These are phyloP conservation scores for Fusarium lyarnte DNA, from an alignment of 2,329 filamentous ascomycete species.

Conservation along the genomic window DNA sequence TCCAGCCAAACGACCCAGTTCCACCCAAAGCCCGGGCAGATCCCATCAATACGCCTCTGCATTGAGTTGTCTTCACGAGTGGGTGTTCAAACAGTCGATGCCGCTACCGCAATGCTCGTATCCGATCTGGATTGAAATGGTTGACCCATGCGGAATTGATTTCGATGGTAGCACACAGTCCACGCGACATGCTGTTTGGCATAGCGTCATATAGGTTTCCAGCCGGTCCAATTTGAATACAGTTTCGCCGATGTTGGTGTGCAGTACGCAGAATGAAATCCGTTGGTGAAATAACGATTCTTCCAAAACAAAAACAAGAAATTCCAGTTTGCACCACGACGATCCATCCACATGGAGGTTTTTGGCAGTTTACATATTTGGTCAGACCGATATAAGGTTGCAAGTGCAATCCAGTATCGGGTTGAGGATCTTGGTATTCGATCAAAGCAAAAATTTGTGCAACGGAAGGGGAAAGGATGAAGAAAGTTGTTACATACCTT, in stretches of 20 bases:
- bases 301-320: neutral
- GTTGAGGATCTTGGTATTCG: neutral
- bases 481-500: slow-evolving; percentile 51
- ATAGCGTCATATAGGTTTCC: slow-evolving; percentile 10
- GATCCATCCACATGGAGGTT: neutral
- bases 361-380: neutral
- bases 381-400: neutral
- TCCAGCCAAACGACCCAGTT: slow-evolving; percentile 22
- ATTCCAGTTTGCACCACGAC: neutral
- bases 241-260: slow-evolving; percentile 6
- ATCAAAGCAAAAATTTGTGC: neutral
- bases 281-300: neutral
- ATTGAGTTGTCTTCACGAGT: neutral
- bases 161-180: neutral
- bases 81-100: neutral
- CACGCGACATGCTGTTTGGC: slow-evolving; percentile 13
- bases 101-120: neutral
- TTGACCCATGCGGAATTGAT: neutral
- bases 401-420: neutral
- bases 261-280: slow-evolving; percentile 2
- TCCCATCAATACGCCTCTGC: neutral
- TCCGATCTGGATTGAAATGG: neutral
- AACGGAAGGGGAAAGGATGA: neutral
- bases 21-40: slow-evolving; percentile 15
- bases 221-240: slow-evolving; percentile 20